Conservation (phyloP, 2,329 filamentous ascomycete species). For the Sporothrix humicola region DNA sequence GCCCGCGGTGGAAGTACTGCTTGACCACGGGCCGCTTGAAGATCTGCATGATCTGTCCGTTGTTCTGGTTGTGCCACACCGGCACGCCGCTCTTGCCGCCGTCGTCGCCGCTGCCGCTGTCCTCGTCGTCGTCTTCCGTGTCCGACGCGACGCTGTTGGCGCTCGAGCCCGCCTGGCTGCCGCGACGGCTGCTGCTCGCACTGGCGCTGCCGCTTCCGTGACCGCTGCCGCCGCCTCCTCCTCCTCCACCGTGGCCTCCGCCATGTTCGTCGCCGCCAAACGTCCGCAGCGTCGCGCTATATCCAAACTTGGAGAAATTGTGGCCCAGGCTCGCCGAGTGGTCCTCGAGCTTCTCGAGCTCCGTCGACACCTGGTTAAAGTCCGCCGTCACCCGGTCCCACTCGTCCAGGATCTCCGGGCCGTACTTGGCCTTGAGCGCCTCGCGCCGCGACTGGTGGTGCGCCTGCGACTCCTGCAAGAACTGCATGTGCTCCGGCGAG, state of each 20-base stretch:
- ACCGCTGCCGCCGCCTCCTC: neutral
- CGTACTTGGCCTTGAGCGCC: constrained; percentile 55
- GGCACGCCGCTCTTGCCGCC: constrained; percentile 31
- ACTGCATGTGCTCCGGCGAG: constrained; percentile 53
- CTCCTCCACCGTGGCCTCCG: constrained; percentile 3
- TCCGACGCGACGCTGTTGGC: constrained; percentile 31
- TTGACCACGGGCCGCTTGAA: constrained; percentile 65
- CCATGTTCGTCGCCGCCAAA: constrained; percentile 41
- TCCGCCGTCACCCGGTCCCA: constrained; percentile 62
- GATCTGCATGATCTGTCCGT: constrained; percentile 57
- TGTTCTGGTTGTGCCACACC: constrained; percentile 40
- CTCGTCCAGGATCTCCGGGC: constrained; percentile 56
- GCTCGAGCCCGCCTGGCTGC: constrained; percentile 20
- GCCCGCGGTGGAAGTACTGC: constrained; percentile 69
- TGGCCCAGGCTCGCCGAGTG: constrained; percentile 58
- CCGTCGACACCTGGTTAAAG: constrained; percentile 56
- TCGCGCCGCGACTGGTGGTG: constrained; percentile 59
- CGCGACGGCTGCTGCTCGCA: constrained; percentile 17
- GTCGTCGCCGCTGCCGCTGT: constrained; percentile 28
- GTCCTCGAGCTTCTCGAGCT: constrained; percentile 60
- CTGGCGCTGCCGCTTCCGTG: neutral
- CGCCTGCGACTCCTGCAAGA: constrained; percentile 56
- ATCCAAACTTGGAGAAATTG: constrained; percentile 69
- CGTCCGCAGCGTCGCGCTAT: constrained; percentile 61
- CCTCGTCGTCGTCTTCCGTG: constrained; percentile 35